A percentile compares a stretch with the other conserved stretches of the same genome.
Evolutionary conservation across 2,329 filamentous ascomycete genomes (phyloP).

Genomic region (Thielaviopsis populi): DNA sequence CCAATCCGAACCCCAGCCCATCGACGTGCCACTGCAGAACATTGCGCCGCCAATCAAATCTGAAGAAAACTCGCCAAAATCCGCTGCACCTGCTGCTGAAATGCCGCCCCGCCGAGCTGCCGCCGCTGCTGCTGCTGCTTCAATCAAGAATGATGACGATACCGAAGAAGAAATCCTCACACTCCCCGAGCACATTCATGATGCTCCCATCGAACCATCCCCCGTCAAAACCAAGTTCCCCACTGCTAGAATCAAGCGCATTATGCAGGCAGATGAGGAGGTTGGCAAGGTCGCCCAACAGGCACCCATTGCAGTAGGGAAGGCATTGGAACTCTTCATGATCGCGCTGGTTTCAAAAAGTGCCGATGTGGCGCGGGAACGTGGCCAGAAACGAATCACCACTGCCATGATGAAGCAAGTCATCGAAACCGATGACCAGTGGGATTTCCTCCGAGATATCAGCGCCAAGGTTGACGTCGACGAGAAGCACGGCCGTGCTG

Average conservation of each 20-base stretch:
- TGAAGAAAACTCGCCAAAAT: constrained; percentile 13
- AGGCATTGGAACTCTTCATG: constrained; percentile 96
- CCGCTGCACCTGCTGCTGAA: constrained; percentile 16
- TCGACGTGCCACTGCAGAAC: neutral
- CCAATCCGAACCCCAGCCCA: neutral
- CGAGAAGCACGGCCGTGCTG: constrained; percentile 34
- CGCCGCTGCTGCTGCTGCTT: constrained; percentile 19
- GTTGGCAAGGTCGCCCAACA: constrained; percentile 97
- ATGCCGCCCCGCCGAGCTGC: constrained; percentile 26
- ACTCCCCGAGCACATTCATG: neutral
- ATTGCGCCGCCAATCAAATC: neutral
- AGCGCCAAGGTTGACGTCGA: constrained; percentile 60
- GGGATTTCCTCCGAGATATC: constrained; percentile 87
- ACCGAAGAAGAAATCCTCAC: constrained; percentile 28
- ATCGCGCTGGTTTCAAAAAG: constrained; percentile 81
- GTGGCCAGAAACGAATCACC: constrained; percentile 77
- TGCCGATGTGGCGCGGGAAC: constrained; percentile 65
- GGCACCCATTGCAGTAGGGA: constrained; percentile 87
- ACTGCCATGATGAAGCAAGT: constrained; percentile 85
- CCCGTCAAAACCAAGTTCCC: constrained; percentile 91
- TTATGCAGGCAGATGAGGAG: constrained; percentile 98
- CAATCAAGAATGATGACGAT: constrained; percentile 22
- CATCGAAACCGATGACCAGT: constrained; percentile 74
- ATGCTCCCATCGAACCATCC: constrained; percentile 40
- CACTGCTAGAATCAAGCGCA: constrained; percentile 92